phyloP scores from a whole-genome alignment of 1,139 yeast genomes.

The Yamadazyma atmosphaerica region DNA sequence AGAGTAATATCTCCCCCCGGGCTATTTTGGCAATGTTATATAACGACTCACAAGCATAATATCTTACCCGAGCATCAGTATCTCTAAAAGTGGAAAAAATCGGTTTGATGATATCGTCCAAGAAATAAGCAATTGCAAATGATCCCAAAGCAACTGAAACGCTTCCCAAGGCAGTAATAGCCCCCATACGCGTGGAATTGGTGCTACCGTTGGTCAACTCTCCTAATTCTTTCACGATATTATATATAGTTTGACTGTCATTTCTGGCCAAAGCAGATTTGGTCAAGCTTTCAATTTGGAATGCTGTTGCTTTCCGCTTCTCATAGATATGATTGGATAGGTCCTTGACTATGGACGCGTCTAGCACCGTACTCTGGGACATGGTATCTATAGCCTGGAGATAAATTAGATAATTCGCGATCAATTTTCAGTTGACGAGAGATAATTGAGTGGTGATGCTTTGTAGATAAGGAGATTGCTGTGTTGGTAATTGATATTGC shows the following conservation, averaged over 20 bases:
- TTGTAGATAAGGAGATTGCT: too few relatives aligned
- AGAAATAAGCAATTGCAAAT: slow-evolving; percentile 56
- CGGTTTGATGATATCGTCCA: slow-evolving; percentile 88
- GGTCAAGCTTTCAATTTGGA: slow-evolving; percentile 81
- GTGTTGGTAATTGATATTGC: too few relatives aligned
- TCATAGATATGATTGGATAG: slow-evolving; percentile 89
- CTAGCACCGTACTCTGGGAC: slow-evolving; percentile 45
- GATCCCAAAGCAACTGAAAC: slow-evolving; percentile 52
- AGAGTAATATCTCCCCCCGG: slow-evolving; percentile 86
- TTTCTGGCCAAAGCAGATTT: slow-evolving; percentile 68
- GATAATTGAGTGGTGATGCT: too few relatives aligned
- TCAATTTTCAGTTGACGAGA: too few relatives aligned
- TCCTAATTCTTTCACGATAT: slow-evolving; percentile 43
- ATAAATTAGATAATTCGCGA: too few relatives aligned
- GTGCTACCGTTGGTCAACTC: slow-evolving; percentile 44
- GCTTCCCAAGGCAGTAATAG: slow-evolving; percentile 51
- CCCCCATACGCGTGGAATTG: slow-evolving; percentile 51
- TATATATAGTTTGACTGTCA: slow-evolving; percentile 66
- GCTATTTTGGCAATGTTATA: slow-evolving; percentile 97
- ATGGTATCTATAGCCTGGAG: too few relatives aligned
- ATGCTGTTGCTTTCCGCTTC: slow-evolving; percentile 91
- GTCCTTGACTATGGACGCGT: slow-evolving; percentile 76
- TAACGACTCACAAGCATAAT: slow-evolving; percentile 94
- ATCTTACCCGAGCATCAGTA: slow-evolving; percentile 93
- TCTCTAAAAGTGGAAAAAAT: slow-evolving; percentile 95